Conservation (phyloP, 2,329 filamentous ascomycete species). For the Fusarium pilosicola region DNA sequence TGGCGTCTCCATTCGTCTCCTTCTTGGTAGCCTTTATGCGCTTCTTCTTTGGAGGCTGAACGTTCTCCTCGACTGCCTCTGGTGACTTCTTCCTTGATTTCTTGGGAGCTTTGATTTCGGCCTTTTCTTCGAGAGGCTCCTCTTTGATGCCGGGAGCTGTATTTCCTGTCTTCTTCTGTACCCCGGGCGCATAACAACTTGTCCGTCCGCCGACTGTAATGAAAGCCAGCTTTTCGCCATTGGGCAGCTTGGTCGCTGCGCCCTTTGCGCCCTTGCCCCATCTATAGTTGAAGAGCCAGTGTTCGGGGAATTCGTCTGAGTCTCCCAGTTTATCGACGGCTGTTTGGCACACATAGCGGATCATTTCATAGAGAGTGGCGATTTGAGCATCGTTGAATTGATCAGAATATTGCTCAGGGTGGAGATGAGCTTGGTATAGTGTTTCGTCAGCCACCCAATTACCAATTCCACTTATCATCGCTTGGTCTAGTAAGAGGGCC, state of each 20-base stretch:
- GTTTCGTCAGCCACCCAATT: slow-evolving; percentile 99
- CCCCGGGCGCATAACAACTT: slow-evolving; percentile 83
- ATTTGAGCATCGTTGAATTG: slow-evolving; percentile 79
- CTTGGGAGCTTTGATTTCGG: slow-evolving; percentile 38
- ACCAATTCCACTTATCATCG: slow-evolving; percentile 89
- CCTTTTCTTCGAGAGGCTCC: slow-evolving; percentile 49
- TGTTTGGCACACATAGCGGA: slow-evolving; percentile 81
- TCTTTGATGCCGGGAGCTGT: slow-evolving; percentile 56
- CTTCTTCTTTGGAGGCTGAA: slow-evolving; percentile 38
- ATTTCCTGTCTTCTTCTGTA: slow-evolving; percentile 81
- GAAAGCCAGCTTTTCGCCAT: slow-evolving; percentile 85
- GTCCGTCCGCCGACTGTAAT: slow-evolving; percentile 91
- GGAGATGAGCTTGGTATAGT: slow-evolving; percentile 86
- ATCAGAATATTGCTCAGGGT: slow-evolving; percentile 93
- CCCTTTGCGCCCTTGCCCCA: slow-evolving; percentile 92
- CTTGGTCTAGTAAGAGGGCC: slow-evolving; percentile 86
- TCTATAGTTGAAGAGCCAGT: slow-evolving; percentile 89
- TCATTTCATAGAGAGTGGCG: slow-evolving; percentile 73
- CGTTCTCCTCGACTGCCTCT: slow-evolving; percentile 40
- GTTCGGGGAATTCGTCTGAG: slow-evolving; percentile 82
- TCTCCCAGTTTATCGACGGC: slow-evolving; percentile 84
- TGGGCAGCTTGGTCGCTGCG: slow-evolving; percentile 74
- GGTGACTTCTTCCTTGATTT: slow-evolving; percentile 39
- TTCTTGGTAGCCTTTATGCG: slow-evolving; percentile 28
- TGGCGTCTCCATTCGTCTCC: slow-evolving; percentile 41